phyloP scores from a whole-genome alignment of 164 flowering plant genomes.

The Tetrastigma voinierianum region DNA sequence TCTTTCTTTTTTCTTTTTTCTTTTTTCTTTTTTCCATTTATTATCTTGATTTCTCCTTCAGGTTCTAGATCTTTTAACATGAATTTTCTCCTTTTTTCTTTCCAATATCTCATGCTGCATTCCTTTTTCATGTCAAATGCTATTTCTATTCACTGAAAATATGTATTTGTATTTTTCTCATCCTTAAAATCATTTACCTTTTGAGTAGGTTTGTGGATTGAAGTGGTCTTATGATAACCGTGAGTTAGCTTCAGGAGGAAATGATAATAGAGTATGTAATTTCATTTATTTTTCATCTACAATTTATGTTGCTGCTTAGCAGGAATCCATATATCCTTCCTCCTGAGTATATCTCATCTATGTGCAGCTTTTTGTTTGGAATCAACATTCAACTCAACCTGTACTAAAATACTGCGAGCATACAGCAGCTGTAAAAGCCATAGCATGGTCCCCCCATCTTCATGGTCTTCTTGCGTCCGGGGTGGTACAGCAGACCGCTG shows the following conservation, averaged over 20 bases:
- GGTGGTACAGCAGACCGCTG: constrained; percentile 98
- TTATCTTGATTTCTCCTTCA: no score
- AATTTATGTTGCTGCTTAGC: not conserved
- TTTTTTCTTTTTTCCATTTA: not conserved
- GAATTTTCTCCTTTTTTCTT: not conserved
- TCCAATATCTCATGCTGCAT: not conserved
- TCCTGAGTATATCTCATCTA: constrained; percentile 1
- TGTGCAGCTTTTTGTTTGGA: constrained; percentile 94
- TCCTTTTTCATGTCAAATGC: not conserved
- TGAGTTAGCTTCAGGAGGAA: constrained; percentile 97
- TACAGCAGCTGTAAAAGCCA: constrained; percentile 98
- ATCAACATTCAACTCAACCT: constrained; percentile 89
- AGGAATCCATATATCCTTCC: not conserved
- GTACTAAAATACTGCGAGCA: constrained; percentile 87
- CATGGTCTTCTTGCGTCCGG: constrained; percentile 98
- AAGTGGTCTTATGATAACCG: constrained; percentile 99
- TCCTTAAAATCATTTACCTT: not conserved
- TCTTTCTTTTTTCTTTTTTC: not conserved
- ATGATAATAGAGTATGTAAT: constrained; percentile 75
- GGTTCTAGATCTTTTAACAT: not conserved
- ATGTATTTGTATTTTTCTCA: not conserved
- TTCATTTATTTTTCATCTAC: not conserved
- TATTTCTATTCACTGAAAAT: constrained; percentile 1
- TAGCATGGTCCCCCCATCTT: constrained; percentile 98
- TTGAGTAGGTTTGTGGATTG: constrained; percentile 84